Percentiles rank a stretch among this genome's conserved stretches.
Conservation (phyloP, 2,329 filamentous ascomycete genomes). For the Fusarium vanettenii region DNA sequence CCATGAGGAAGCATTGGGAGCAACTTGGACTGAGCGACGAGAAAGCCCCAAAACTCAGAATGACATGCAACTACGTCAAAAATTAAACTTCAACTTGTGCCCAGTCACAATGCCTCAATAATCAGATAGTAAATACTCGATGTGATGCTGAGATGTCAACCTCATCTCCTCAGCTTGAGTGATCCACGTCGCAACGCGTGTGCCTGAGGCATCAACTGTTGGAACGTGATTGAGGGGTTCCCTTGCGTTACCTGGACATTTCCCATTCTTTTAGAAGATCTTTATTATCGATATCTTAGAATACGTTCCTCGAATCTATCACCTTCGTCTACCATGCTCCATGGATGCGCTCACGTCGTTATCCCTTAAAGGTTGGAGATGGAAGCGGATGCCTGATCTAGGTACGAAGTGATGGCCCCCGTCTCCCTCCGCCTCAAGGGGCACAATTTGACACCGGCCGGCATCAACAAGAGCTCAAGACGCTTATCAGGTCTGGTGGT, state of each 20-base stretch:
- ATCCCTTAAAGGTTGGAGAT: not conserved
- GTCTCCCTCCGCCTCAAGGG: not conserved
- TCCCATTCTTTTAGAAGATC: not conserved
- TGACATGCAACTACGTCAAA: not conserved
- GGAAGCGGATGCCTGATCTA: not conserved
- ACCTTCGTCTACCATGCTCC: not conserved
- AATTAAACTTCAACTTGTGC: not conserved
- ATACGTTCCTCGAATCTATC: not conserved
- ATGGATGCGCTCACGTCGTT: not conserved
- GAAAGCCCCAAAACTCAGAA: not conserved
- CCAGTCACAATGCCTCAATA: not conserved
- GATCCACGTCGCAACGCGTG: not conserved
- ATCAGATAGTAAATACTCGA: not conserved
- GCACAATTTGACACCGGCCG: not conserved
- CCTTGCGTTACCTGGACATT: not conserved
- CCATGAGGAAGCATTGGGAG: too few species aligned
- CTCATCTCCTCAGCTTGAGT: not conserved
- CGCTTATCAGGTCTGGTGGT: constrained; percentile 58
- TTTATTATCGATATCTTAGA: not conserved
- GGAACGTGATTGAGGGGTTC: not conserved
- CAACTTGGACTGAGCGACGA: not conserved
- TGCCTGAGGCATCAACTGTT: not conserved
- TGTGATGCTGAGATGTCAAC: not conserved
- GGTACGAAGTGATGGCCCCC: not conserved
- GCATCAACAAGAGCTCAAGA: not conserved